Evolutionary conservation across 2,329 filamentous ascomycete genomes (phyloP).

Genomic region (Triangularia setosa): DNA sequence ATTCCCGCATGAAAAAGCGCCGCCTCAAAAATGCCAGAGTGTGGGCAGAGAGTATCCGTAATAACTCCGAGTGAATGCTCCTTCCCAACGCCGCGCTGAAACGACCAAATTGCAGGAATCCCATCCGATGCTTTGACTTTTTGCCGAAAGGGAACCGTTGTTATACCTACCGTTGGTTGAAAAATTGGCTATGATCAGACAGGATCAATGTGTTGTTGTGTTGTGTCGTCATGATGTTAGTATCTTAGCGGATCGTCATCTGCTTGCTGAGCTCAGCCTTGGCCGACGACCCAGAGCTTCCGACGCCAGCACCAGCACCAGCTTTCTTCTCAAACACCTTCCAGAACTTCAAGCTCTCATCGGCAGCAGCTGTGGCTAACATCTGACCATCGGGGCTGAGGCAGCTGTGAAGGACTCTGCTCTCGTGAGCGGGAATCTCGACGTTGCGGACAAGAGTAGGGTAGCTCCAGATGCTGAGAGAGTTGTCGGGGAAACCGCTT

Average conservation of each 20-base stretch:
- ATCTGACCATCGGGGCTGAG: slow-evolving; percentile 97
- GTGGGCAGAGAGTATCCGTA: slow-evolving; percentile 13
- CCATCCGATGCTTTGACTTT: no score
- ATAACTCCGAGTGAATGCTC: slow-evolving; percentile 15
- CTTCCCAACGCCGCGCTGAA: slow-evolving; percentile 53
- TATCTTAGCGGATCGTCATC: slow-evolving; percentile 79
- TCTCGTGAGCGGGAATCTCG: slow-evolving; percentile 97
- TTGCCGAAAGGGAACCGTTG: slow-evolving; percentile 30
- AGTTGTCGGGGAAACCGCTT: slow-evolving; percentile 98
- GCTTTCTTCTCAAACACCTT: slow-evolving; percentile 99
- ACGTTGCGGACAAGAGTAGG: slow-evolving; percentile 94
- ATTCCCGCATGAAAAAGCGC: slow-evolving; percentile 17
- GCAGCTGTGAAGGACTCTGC: slow-evolving; percentile 91
- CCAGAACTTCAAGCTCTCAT: slow-evolving; percentile 99
- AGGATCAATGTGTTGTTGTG: background rate
- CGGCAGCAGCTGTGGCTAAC: slow-evolving; percentile 90
- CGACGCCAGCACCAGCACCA: slow-evolving; percentile 62
- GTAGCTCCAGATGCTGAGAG: slow-evolving; percentile 98
- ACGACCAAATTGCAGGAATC: slow-evolving; percentile 38
- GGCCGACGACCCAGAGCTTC: slow-evolving; percentile 63
- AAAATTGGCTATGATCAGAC: slow-evolving; percentile 18
- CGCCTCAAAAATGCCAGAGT: slow-evolving; percentile 10
- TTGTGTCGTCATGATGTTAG: background rate
- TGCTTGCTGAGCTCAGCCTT: slow-evolving; percentile 89
- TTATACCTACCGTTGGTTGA: slow-evolving; percentile 45